Conservation (phyloP, 1,284 basidiomycete genomes). For the Apiotrichum porosum region DNA sequence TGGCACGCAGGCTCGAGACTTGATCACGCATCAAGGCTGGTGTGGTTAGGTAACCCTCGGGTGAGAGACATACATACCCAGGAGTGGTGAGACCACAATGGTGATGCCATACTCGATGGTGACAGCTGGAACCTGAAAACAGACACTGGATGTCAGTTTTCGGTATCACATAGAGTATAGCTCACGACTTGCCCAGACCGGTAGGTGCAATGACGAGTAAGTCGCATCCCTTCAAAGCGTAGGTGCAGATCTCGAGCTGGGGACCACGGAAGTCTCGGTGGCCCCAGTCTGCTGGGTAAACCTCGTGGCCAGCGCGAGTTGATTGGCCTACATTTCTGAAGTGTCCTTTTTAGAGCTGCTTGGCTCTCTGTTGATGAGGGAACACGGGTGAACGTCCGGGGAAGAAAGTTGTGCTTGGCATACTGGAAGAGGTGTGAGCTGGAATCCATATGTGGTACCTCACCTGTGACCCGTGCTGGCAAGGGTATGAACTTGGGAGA, state of each 20-base stretch:
- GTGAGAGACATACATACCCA: constrained; percentile 63
- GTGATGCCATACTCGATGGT: constrained; percentile 67
- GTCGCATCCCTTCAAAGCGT: constrained; percentile 63
- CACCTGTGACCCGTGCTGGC: constrained; percentile 22
- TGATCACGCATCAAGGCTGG: constrained; percentile 81
- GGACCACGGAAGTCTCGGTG: constrained; percentile 65
- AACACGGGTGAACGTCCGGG: constrained; percentile 30
- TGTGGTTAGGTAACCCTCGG: background rate
- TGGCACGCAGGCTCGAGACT: constrained; percentile 58
- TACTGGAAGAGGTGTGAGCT: constrained; percentile 14
- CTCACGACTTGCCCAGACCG: constrained; percentile 75
- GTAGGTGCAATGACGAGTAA: constrained; percentile 82
- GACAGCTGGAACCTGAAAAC: constrained; percentile 79
- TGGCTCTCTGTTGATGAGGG: constrained; percentile 42
- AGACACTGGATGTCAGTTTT: constrained; percentile 54
- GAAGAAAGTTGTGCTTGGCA: constrained; percentile 32
- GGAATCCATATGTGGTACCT: background rate
- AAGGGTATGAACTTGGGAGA: constrained; percentile 2
- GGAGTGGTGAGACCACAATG: constrained; percentile 70
- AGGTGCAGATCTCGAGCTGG: constrained; percentile 68
- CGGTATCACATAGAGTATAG: too few relatives aligned
- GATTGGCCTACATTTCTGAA: too few relatives aligned
- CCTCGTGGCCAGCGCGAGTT: too few relatives aligned
- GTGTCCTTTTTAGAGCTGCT: constrained; percentile 22
- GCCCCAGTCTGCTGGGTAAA: too few relatives aligned